A percentile compares a stretch with the other conserved stretches of the same genome.
phyloP scores from a whole-genome alignment of 129 eudicot species.

The Centaurea solstitialis region DNA sequence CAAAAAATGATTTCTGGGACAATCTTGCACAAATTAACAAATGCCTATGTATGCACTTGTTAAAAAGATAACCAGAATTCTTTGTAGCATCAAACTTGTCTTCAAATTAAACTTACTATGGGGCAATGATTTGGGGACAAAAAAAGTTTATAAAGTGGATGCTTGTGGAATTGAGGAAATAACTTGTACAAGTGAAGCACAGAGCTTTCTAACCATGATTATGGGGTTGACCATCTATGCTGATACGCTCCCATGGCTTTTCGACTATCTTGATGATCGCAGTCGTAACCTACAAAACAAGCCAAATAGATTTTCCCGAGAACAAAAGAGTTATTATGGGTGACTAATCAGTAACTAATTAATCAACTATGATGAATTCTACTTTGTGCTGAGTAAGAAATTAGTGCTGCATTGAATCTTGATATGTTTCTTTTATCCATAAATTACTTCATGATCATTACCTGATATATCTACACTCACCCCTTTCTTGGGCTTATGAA shows the following conservation, averaged over 20 bases:
- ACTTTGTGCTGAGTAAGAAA: not conserved
- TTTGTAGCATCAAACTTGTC: not conserved
- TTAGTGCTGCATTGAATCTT: not conserved
- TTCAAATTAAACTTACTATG: not conserved
- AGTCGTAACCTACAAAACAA: constrained; percentile 60
- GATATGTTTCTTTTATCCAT: not conserved
- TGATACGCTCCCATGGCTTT: constrained; percentile 91
- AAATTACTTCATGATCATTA: not conserved
- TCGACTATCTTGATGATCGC: constrained; percentile 76
- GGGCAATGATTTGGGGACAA: not conserved
- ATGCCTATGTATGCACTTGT: not conserved
- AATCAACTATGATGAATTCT: not conserved
- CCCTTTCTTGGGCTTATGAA: not conserved
- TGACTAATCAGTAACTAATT: not conserved
- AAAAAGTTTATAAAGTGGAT: not conserved
- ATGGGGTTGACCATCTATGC: constrained; percentile 77
- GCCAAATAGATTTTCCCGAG: not conserved
- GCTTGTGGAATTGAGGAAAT: not conserved
- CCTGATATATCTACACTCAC: not conserved
- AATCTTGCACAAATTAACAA: not conserved
- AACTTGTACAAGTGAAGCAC: not conserved
- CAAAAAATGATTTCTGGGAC: not conserved
- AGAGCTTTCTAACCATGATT: constrained; percentile 65
- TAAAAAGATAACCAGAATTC: not conserved
- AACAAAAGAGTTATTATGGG: not conserved